A percentile compares a stretch with the other conserved stretches of the same genome.
phyloP scores from a whole-genome alignment of 805 yeast species.

The Metschnikowia koreensis region DNA sequence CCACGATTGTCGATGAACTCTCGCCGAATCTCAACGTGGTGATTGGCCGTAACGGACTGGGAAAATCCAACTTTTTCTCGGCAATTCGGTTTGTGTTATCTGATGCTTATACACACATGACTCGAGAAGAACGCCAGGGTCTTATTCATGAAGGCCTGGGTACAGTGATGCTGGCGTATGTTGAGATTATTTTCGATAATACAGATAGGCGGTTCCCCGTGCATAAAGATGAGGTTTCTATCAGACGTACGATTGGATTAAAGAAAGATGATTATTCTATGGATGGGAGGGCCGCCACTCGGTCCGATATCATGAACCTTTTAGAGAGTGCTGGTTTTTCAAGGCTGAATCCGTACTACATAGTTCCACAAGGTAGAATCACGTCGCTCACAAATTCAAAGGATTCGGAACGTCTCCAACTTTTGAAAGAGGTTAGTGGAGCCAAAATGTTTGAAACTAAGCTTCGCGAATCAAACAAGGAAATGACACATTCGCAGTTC shows the following conservation, averaged over 20 bases:
- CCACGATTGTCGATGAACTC: constrained; percentile 70
- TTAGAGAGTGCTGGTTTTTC: constrained; percentile 93
- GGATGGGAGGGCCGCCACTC: constrained; percentile 74
- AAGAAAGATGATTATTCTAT: constrained; percentile 89
- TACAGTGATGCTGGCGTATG: constrained; percentile 88
- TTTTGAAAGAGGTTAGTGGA: constrained; percentile 91
- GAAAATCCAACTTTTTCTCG: constrained; percentile 92
- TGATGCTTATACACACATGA: constrained; percentile 83
- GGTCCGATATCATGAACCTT: constrained; percentile 75
- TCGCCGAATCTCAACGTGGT: constrained; percentile 83
- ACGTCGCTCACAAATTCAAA: constrained; percentile 86
- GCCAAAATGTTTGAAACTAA: constrained; percentile 86
- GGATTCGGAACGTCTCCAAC: constrained; percentile 72
- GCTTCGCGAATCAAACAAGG: constrained; percentile 72
- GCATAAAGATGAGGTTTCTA: constrained; percentile 62
- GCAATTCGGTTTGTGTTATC: constrained; percentile 91
- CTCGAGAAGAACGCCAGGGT: constrained; percentile 81
- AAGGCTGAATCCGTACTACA: constrained; percentile 86
- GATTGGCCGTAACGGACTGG: constrained; percentile 92
- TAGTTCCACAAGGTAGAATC: constrained; percentile 95
- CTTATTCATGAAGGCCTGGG: constrained; percentile 89
- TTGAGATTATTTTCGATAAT: constrained; percentile 85
- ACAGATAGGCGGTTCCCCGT: constrained; percentile 71
- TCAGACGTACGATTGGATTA: constrained; percentile 89
- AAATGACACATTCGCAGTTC: constrained; percentile 69